Evolutionary conservation across 177 flowering plant genomes (phyloP).

Genomic region (Vitis hybrid): DNA sequence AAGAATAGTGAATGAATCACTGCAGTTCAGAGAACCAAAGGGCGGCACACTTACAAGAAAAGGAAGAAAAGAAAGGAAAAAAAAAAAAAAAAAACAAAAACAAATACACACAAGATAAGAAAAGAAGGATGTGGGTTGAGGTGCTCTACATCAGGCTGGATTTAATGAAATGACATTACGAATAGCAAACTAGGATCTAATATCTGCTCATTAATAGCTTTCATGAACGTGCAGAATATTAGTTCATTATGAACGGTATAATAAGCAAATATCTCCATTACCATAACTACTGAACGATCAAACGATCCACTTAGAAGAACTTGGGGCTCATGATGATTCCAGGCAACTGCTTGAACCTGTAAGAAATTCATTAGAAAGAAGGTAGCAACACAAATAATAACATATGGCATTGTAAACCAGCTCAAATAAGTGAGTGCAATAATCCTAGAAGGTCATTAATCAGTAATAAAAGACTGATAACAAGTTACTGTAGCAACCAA

Average conservation of each 20-base stretch:
- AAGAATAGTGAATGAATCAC: constrained; percentile 2
- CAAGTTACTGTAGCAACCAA: too few species aligned
- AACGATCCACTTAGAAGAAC: constrained; percentile 95
- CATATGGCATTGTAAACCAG: not conserved
- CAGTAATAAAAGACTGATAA: too few species aligned
- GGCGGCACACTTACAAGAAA: not conserved
- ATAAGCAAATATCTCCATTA: constrained; percentile 19
- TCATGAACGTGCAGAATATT: not conserved
- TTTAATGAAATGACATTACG: too few species aligned
- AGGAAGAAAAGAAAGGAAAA: not conserved
- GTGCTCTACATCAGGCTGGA: too few species aligned
- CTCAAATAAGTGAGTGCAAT: not conserved
- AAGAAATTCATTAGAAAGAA: not conserved
- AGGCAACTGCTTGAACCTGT: constrained; percentile 95
- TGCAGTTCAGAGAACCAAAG: not conserved
- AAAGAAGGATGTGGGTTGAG: too few species aligned
- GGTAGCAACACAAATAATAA: not conserved
- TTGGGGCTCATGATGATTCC: constrained; percentile 68
- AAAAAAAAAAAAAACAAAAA: not conserved
- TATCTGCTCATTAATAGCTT: too few species aligned
- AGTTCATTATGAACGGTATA: not conserved
- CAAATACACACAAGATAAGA: too few species aligned
- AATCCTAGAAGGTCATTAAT: too few species aligned
- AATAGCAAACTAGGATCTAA: too few species aligned
- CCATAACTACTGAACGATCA: constrained; percentile 85